Evolutionary conservation across 495 filamentous ascomycete genomes (phyloP).

Genomic region (Glarea lozoyensis): DNA sequence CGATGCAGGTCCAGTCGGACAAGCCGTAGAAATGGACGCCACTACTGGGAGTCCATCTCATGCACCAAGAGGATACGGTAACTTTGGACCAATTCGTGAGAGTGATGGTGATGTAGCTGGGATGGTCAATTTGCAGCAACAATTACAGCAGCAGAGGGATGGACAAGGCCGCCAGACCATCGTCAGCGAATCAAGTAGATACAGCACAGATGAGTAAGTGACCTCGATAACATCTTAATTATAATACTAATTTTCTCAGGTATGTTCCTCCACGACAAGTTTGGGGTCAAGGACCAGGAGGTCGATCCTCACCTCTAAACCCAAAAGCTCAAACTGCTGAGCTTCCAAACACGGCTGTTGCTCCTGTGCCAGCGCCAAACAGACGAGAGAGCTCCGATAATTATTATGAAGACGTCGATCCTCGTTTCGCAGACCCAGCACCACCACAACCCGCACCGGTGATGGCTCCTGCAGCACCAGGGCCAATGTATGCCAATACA

Average conservation of each 20-base stretch:
- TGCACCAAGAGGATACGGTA: constrained; percentile 31
- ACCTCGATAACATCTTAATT: not conserved
- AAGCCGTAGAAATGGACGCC: constrained; percentile 80
- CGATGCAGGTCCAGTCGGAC: constrained; percentile 45
- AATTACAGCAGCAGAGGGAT: constrained; percentile 29
- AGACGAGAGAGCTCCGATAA: constrained; percentile 37
- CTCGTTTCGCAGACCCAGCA: constrained; percentile 58
- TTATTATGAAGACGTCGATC: constrained; percentile 94
- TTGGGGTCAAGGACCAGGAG: constrained; percentile 41
- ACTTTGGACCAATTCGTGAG: constrained; percentile 46
- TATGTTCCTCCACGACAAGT: constrained; percentile 58
- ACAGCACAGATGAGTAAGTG: constrained; percentile 69
- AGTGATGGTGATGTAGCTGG: constrained; percentile 61
- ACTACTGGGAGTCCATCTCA: constrained; percentile 39
- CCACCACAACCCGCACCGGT: constrained; percentile 20
- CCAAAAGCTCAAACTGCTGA: constrained; percentile 23
- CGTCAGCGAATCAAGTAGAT: constrained; percentile 55
- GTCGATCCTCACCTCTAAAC: constrained; percentile 32
- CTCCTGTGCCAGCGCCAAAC: too few species aligned
- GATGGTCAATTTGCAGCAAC: constrained; percentile 60
- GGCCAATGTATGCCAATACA: constrained; percentile 22
- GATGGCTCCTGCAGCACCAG: constrained; percentile 5
- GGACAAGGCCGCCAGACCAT: constrained; percentile 34
- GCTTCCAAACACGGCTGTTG: constrained; percentile 22
- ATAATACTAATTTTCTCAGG: constrained; percentile 29